Conservation (phyloP, 2,329 filamentous ascomycete genomes). For the Pseudocercospora fijiensis region DNA sequence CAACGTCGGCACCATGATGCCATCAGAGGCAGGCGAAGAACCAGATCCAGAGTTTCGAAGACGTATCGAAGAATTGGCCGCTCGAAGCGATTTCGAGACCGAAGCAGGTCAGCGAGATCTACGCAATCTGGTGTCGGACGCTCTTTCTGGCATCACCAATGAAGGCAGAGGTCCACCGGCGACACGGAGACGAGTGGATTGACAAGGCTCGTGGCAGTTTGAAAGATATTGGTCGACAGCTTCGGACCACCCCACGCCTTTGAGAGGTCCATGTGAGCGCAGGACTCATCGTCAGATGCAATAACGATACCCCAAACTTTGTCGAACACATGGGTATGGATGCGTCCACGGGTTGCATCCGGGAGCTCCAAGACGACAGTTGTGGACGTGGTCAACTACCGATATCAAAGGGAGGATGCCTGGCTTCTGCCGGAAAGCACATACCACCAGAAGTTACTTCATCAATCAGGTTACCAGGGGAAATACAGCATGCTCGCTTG, state of each 20-base stretch:
- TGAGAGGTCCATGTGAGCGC: not conserved
- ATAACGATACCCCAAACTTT: not conserved
- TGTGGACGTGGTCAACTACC: not conserved
- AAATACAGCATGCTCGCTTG: not conserved
- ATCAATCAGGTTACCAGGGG: too few relatives aligned
- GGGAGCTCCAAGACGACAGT: not conserved
- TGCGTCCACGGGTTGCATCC: not conserved
- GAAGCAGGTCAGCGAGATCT: slow-evolving; percentile 77
- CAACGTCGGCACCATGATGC: slow-evolving; percentile 70
- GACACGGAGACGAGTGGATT: slow-evolving; percentile 22
- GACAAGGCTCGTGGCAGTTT: not conserved
- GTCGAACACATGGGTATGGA: not conserved
- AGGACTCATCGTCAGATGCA: not conserved
- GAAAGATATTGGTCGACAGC: not conserved
- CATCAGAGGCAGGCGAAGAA: slow-evolving; percentile 57
- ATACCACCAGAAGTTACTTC: not conserved
- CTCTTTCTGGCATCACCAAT: slow-evolving; percentile 65
- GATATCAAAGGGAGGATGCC: not conserved
- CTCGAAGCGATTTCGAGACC: slow-evolving; percentile 77
- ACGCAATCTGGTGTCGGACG: slow-evolving; percentile 75
- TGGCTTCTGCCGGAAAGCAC: not conserved
- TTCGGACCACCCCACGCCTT: not conserved
- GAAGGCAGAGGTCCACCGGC: slow-evolving; percentile 44
- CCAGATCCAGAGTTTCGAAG: slow-evolving; percentile 80
- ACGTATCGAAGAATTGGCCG: slow-evolving; percentile 84